Evolutionary conservation across 495 filamentous ascomycete species (phyloP), one percentile per base, ranked within the genome.

Genomic region (Xylaria curta): DNA sequence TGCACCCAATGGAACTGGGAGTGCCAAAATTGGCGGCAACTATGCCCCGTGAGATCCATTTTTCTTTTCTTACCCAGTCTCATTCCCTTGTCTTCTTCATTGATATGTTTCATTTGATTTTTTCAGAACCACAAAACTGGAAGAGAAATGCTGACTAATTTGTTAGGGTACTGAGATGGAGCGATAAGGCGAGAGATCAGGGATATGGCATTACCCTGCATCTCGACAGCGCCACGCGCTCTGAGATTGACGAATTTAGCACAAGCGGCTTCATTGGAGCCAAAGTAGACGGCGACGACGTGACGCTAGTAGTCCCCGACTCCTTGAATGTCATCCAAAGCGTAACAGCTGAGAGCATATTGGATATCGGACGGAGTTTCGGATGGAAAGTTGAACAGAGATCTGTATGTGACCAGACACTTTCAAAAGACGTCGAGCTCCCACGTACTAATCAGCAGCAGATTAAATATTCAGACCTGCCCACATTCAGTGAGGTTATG

Each of bases 161-260:
- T 31, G 8, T 49, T 21, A 67, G 65, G 6, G 94, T 97, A 12
- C 77, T 97, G 74, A 81, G 89, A 62, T 92, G 92, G 84, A 94
- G 91, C 73, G 94, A 94, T 62, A 89, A 87, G 65, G 94, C 94
- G 3, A 81, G 88, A 12, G 79, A 82, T 5, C 89, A 91, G 51
- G 94, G 94, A 3, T 97, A 87, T 76, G 93, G 92, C 6, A 97
- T 97, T 73, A 97, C 94, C 12, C 83, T 97, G 73, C 94, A 97
- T 78, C 82, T 97, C 56, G 94, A 97, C 76, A 95, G 92, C 76
- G 88, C 89, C 79, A 91, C 88, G 15, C 87, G 93, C 70, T 90
- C 87, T 28, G 92, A 92, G 80, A 87, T 97, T 54, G 94, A 97
- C 73, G 94, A 97, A 83, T 97, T 97, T 73, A 94, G 91, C 62